Evolutionary conservation across 768 basidiomycete species (phyloP).

Genomic region (Tricholoma hemisulphureum): DNA sequence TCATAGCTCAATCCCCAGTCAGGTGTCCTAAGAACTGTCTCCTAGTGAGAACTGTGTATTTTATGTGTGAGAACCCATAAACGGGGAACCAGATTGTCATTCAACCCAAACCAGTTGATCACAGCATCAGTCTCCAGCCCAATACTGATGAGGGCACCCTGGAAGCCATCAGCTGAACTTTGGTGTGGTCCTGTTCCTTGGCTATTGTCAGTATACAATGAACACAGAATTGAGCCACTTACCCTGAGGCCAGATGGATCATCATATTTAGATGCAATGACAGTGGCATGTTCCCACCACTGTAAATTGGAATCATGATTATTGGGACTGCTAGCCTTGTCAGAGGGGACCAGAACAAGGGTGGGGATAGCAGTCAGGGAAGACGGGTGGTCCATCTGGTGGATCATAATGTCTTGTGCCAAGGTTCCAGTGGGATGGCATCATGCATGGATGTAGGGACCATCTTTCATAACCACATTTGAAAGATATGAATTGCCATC

Average conservation of each 20-base stretch:
- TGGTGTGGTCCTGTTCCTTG: not conserved
- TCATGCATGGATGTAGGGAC: slow-evolving; percentile 4
- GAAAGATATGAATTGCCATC: slow-evolving; percentile 3
- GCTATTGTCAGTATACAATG: not conserved
- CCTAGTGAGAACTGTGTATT: slow-evolving; percentile 5
- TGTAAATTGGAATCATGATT: not conserved
- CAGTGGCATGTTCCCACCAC: not conserved
- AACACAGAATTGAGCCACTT: not conserved
- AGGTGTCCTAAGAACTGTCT: not conserved
- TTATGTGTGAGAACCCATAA: not conserved
- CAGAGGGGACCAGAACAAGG: not conserved
- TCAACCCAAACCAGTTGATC: slow-evolving; percentile 2
- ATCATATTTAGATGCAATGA: not conserved
- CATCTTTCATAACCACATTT: not conserved
- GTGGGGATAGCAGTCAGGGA: not conserved
- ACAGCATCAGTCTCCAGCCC: not conserved
- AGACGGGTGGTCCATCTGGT: not conserved
- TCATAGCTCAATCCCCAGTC: slow-evolving; percentile 7
- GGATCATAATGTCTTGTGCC: slow-evolving; percentile 3
- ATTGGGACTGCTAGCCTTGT: not conserved
- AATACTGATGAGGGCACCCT: slow-evolving; percentile 5
- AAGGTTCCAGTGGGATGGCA: slow-evolving; percentile 2
- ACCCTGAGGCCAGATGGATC: not conserved
- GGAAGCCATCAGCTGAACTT: not conserved
- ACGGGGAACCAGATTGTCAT: slow-evolving; percentile 1